Evolutionary conservation across 2,329 filamentous ascomycete species (phyloP), one percentile per base, ranked within the genome.

Genomic region (Aspergillus sp.): DNA sequence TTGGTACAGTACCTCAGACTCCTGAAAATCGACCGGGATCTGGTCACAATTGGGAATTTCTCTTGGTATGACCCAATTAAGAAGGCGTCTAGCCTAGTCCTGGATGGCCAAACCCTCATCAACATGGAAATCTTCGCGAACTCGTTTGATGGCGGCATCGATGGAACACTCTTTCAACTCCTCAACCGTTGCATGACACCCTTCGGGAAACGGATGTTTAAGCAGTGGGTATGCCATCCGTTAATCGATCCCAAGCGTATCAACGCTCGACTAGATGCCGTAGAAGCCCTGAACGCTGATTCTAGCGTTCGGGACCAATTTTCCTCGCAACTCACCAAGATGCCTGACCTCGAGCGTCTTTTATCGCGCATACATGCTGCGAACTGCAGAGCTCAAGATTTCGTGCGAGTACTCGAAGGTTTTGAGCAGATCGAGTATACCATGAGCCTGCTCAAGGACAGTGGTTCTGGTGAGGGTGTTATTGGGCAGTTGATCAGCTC

Each of bases 391-490:
- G 85, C 92, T 0, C 90, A 95, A 56, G 95, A 99, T 71, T 99
- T 99, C 72, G 86, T 98, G 46, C 90, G 88, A 48, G 93, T 98
- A 0, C 81, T 99, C 0, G 93, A 98, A 73, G 95, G 95, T 0
- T 99, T 97, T 66, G 95, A 98, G 77, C 93, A 97, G 75, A 98
- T 99, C 46, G 92, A 97, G 62, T 95, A 96, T 72, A 96, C 93
- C 1, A 91, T 96, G 83, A 84, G 86, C 52, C 82, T 98, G 21
- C 82, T 98, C 1, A 82, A 84, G 47, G 83, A 87, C 8, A 90
- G 90, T 66, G 86, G 88, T 53, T 84, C 87, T n/a, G 90, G 89
- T 2, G 88, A 91, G 50, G 90, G 91, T 2, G 83, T 98, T 3
- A 89, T 99, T 43, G 90, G 92, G 57, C 87, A 92, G 53, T 84